Percentiles rank a stretch among this genome's conserved stretches.
Evolutionary conservation across 2,329 filamentous ascomycete genomes (phyloP).

Genomic region (Fusarium xyrophilum): DNA sequence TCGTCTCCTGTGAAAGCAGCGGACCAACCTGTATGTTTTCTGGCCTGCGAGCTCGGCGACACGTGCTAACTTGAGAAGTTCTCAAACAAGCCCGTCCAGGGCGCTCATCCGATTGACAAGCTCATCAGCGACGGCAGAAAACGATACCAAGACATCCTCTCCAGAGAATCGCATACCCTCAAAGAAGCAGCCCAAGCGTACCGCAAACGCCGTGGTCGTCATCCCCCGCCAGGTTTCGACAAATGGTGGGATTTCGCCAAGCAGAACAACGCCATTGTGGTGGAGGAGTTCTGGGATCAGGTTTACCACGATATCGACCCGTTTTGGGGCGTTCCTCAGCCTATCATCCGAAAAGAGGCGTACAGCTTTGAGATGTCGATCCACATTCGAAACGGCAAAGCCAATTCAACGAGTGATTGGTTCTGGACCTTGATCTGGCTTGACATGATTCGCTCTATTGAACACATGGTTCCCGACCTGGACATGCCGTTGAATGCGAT

Average conservation of each 20-base stretch:
- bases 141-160: slow-evolving; percentile 49
- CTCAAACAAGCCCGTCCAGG: slow-evolving; percentile 7
- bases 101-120: slow-evolving; percentile 59
- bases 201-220: slow-evolving; percentile 62
- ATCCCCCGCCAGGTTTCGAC: slow-evolving; percentile 69
- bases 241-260: slow-evolving; percentile 65
- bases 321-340: slow-evolving; percentile 61
- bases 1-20: background rate
- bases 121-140: slow-evolving; percentile 57
- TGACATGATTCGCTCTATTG: slow-evolving; percentile 59
- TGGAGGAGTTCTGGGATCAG: slow-evolving; percentile 71
- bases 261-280: slow-evolving; percentile 59
- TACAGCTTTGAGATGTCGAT: slow-evolving; percentile 67
- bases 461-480: slow-evolving; percentile 68
- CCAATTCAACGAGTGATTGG: slow-evolving; percentile 60
- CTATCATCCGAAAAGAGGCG: slow-evolving; percentile 59
- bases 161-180: slow-evolving; percentile 57
- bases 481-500: slow-evolving; percentile 71
- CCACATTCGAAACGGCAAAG: slow-evolving; percentile 60
- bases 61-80: slow-evolving; percentile 6
- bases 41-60: background rate
- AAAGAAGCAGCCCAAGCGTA: slow-evolving; percentile 64
- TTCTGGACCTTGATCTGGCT: slow-evolving; percentile 66
- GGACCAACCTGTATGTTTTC: slow-evolving; percentile 1
- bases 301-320: slow-evolving; percentile 67